Evolutionary conservation across 371 early-diverging fungal genomes (phyloP).

Genomic region (Dinochytrium kinnereticum): DNA sequence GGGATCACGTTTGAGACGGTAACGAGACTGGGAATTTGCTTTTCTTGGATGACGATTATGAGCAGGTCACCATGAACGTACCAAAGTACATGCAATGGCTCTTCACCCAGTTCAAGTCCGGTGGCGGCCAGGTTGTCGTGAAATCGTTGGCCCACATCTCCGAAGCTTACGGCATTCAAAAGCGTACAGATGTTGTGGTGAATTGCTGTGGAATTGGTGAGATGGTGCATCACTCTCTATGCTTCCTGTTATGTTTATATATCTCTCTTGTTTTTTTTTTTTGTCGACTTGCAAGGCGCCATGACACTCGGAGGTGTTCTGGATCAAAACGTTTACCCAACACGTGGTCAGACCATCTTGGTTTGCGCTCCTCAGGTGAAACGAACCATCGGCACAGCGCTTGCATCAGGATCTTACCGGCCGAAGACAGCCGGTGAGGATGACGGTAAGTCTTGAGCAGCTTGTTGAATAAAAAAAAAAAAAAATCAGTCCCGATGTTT

Average conservation of each 20-base stretch:
- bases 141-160: slow-evolving; percentile 55
- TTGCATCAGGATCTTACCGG: slow-evolving; percentile 32
- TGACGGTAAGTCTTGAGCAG: too few relatives aligned
- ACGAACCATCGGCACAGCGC: slow-evolving; percentile 34
- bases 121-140: slow-evolving; percentile 61
- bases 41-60: slow-evolving; percentile 2
- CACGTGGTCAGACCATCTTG: slow-evolving; percentile 76
- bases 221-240: neutral
- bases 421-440: slow-evolving; percentile 12
- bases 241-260: too few relatives aligned
- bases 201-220: slow-evolving; percentile 78
- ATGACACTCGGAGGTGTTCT: slow-evolving; percentile 69
- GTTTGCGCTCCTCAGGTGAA: slow-evolving; percentile 68
- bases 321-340: slow-evolving; percentile 69
- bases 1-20: slow-evolving; percentile 36
- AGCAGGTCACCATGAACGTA: slow-evolving; percentile 56
- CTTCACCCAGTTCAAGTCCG: slow-evolving; percentile 49
- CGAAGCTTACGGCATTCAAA: slow-evolving; percentile 40
- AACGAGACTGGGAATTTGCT: too few relatives aligned
- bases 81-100: slow-evolving; percentile 73
- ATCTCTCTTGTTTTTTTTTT: too few relatives aligned
- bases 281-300: slow-evolving; percentile 55
- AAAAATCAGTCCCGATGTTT: too few relatives aligned
- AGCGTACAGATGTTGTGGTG: slow-evolving; percentile 60
- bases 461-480: too few relatives aligned